Base-by-base conservation (phyloP, 78 protist species). In the Dictyostelium firmibasis region DNA sequence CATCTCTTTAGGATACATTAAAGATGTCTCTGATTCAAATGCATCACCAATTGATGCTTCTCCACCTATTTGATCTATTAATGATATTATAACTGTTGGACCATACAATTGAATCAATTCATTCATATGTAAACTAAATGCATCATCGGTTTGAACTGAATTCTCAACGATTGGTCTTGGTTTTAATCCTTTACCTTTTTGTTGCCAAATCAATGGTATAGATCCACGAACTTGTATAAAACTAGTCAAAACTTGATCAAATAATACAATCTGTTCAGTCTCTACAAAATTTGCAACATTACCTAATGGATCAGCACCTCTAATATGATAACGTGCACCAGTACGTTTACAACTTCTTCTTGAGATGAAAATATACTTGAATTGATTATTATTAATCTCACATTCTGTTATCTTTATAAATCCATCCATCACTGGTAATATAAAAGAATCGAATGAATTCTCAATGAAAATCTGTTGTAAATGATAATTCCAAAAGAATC, bases 271-370 rank as follows among this genome's bases (percentile, higher is more conserved):
- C 18, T 95, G 97, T 86, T 95, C 97, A 25, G 94, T 95, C 72
- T 95, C 97, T 69, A 85, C 97, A 4, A 96, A 96, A 41, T 96
- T 96, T 23, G 97, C 97, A 10, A 91, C 95, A 81, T 91, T 74
- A 43, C 97, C 97, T 0, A 82, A n/a, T 35, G 97, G 86, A 41
- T 94, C 97, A 8, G 87, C 93, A 70, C 97, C 97, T 41, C 97
- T 60, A 11, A 83, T 87, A 62, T 89, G 91, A 53, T 87, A 94
- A 25, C 97, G 35, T 25, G 97, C 75, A 27, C 97, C 97, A 41
- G 96, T 93, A 57, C 96, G 78, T 41, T 93, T 85, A 78, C 96
- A 93, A 36, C 85, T 70, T 85, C 96, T 93, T 57, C 96, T 47
- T 1, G 87, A 78, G 3, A 93, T 85, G 57, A 93, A 82, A 57